Percentiles rank a stretch among this genome's conserved stretches.
phyloP scores from a whole-genome alignment of 352 stramenopile species.

The Phytophthora pinifolia region DNA sequence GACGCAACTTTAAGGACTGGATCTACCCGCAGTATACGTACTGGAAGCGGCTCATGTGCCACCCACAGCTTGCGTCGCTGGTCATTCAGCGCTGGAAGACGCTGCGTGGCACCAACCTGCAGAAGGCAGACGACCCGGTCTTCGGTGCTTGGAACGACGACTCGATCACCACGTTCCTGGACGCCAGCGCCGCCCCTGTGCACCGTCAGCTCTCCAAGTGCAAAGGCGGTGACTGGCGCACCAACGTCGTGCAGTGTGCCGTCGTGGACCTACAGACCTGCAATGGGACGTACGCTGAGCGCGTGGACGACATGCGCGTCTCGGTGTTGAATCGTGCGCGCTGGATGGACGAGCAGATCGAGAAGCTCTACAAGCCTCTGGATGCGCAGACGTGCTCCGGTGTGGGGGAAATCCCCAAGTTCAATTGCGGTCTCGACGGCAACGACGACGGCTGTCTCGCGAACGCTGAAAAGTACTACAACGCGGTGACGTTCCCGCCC shows the following conservation, averaged over 20 bases:
- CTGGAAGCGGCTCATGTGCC: constrained; percentile 82
- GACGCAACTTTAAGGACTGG: constrained; percentile 59
- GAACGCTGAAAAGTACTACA: constrained; percentile 65
- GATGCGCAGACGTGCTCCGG: constrained; percentile 55
- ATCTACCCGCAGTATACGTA: constrained; percentile 77
- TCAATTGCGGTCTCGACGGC: constrained; percentile 63
- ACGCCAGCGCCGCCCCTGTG: constrained; percentile 46
- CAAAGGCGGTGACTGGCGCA: constrained; percentile 44
- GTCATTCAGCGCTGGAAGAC: constrained; percentile 77
- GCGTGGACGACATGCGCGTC: constrained; percentile 41
- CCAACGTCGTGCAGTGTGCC: constrained; percentile 53
- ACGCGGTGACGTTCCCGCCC: constrained; percentile 48
- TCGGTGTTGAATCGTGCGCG: constrained; percentile 48
- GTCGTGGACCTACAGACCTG: constrained; percentile 54
- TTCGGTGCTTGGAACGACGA: constrained; percentile 54
- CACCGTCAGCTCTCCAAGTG: constrained; percentile 59
- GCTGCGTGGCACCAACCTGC: constrained; percentile 37
- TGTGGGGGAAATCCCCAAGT: constrained; percentile 63
- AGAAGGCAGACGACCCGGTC: constrained; percentile 13
- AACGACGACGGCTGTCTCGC: constrained; percentile 60
- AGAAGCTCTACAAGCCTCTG: constrained; percentile 64
- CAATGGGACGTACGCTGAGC: constrained; percentile 62
- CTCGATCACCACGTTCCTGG: constrained; percentile 50
- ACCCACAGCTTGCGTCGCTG: constrained; percentile 72
- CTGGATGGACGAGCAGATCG: constrained; percentile 80